Base-by-base conservation (phyloP, 768 basidiomycete genomes). In the Mycena albidolilacea region DNA sequence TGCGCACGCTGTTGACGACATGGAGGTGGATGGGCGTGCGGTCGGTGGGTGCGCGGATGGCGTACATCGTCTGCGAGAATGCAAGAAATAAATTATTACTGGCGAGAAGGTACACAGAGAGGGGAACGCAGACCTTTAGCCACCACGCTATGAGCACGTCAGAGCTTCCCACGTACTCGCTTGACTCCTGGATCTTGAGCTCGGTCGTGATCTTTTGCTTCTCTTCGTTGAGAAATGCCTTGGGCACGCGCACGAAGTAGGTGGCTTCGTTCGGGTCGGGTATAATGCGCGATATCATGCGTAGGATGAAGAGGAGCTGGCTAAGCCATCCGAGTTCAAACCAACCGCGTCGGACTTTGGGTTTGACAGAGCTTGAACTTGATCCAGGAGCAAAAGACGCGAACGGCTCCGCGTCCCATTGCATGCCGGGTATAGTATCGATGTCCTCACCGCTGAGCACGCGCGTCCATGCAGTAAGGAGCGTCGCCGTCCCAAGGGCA, bases 91-190 rank as follows among this genome's bases (percentile, higher is more conserved):
- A 23, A 10, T 30, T 30, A 30, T 30, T 30, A 30, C 30, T 30
- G 30, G 30, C 10, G 15, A 11, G 30, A 14, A 35, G 8, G 30
- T 5, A 14, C 9, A 35, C 10, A 12, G 19, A 17, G 17, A 48
- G 17, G 46, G 7, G 46, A 5, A 35, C 50, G n/a, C 57, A 74
- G 14, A 43, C 72, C 64, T 74, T 69, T 44, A 69, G 15, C 72
- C 67, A 70, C 72, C 72, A 74, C 19, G 68, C 72, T 19, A 41
- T 30, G 15, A 73, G 67, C 23, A 73, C 63, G 35, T 73, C 72
- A 10, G 62, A 59, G 43, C 72, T 73, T 5, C 46, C 46, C 0
- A 48, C 46, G 17, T 48, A 48, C 15, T 48, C 46, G 5, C 46
- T 48, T 15, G 46, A 48, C 46, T 15, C 46, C 6, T 17, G 46